Conservation (phyloP, 495 filamentous ascomycete species). For the Monascus purpureus region DNA sequence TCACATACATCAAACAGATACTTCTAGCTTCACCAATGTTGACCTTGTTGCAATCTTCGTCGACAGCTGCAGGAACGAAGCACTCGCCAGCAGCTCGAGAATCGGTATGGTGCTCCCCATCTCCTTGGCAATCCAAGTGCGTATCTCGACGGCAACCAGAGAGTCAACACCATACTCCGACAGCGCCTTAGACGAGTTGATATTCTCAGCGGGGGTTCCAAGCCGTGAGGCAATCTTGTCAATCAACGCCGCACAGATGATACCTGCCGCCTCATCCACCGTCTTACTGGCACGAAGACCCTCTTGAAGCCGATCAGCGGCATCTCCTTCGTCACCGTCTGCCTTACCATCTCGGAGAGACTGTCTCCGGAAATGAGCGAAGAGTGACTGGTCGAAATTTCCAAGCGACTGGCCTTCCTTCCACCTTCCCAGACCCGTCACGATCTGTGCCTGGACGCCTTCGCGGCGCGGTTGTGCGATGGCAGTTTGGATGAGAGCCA, state of each 20-base stretch:
- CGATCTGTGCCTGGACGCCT: conserved; percentile 5
- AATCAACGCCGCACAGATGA: conserved; percentile 11
- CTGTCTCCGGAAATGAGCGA: conserved; percentile 11
- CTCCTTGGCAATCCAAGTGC: conserved; percentile 22
- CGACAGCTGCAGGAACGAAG: conserved; percentile 31
- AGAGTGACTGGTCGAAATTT: conserved; percentile 13
- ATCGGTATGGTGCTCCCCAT: conserved; percentile 13
- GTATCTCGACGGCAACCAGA: conserved; percentile 31
- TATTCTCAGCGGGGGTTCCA: conserved; percentile 21
- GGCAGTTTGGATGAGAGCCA: conserved; percentile 10
- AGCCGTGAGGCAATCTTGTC: conserved; percentile 14
- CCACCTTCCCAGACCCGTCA: conserved; percentile 16
- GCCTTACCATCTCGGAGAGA: conserved; percentile 1
- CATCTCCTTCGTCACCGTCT: conserved; percentile 2
- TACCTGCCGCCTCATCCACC: conserved; percentile 13
- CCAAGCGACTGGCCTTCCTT: conserved; percentile 10
- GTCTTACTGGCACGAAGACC: conserved; percentile 8
- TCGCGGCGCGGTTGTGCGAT: conserved; percentile 3
- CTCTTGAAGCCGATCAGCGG: not conserved
- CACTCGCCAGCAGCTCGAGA: conserved; percentile 16
- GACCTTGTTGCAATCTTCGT: conserved; percentile 6
- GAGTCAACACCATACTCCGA: conserved; percentile 30
- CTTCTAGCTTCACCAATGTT: not conserved
- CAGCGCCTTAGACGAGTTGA: conserved; percentile 17
- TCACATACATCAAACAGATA: too few species aligned